Evolutionary conservation across 352 stramenopile genomes (phyloP).

Genomic region (Phytopythium chamaehyphon): DNA sequence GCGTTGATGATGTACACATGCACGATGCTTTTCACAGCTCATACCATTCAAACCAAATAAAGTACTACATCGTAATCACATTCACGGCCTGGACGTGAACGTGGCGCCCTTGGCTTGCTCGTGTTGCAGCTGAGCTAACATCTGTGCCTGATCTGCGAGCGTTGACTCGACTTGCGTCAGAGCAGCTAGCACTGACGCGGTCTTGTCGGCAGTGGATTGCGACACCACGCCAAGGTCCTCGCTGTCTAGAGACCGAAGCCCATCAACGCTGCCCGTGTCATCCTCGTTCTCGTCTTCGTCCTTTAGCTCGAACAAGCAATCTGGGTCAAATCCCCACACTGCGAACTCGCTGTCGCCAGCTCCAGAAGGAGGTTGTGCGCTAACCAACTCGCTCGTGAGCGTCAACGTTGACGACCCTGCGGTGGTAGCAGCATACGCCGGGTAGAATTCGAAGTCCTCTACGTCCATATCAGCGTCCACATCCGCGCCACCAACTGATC

Average conservation of each 20-base stretch:
- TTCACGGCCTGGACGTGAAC: neutral
- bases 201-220: neutral
- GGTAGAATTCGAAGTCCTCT: slow-evolving; percentile 43
- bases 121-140: slow-evolving; percentile 25
- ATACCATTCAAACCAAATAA: too few relatives aligned
- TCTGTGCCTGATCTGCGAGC: slow-evolving; percentile 46
- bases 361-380: neutral
- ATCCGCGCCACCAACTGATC: neutral
- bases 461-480: slow-evolving; percentile 22
- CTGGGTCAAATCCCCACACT: slow-evolving; percentile 21
- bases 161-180: slow-evolving; percentile 47
- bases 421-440: slow-evolving; percentile 11
- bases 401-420: slow-evolving; percentile 10
- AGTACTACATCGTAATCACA: neutral
- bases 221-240: neutral
- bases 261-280: slow-evolving; percentile 2
- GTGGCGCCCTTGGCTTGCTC: neutral
- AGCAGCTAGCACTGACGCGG: slow-evolving; percentile 9
- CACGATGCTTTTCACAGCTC: too few relatives aligned
- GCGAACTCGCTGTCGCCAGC: slow-evolving; percentile 12
- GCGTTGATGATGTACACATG: neutral
- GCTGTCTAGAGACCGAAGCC: neutral
- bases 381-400: slow-evolving; percentile 7
- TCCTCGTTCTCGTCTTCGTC: slow-evolving; percentile 13
- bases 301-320: slow-evolving; percentile 32